Conservation (phyloP, 2,329 filamentous ascomycete species). For the Fusarium austroafricanum region DNA sequence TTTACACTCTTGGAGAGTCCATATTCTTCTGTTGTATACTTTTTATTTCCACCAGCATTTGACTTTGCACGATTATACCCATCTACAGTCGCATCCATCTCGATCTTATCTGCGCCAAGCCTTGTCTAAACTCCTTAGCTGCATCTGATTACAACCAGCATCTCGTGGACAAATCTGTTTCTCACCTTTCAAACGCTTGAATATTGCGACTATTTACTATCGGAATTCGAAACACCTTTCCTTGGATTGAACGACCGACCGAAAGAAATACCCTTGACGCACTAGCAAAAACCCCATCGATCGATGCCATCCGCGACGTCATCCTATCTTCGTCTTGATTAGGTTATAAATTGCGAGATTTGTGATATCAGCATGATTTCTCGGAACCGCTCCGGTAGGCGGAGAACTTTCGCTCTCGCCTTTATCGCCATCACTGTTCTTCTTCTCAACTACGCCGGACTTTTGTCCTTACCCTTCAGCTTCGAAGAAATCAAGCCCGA, state of each 20-base stretch:
- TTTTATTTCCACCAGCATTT: background rate
- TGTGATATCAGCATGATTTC: slow-evolving; percentile 25
- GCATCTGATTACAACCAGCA: slow-evolving; percentile 5
- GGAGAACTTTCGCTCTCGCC: slow-evolving; percentile 25
- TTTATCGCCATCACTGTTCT: slow-evolving; percentile 17
- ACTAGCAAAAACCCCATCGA: background rate
- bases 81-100: background rate
- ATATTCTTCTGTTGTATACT: slow-evolving; percentile 8
- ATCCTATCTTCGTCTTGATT: slow-evolving; percentile 5
- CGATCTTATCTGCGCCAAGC: slow-evolving; percentile 2
- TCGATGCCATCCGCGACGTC: slow-evolving; percentile 12
- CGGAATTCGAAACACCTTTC: background rate
- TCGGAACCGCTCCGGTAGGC: slow-evolving; percentile 33
- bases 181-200: background rate
- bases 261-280: background rate
- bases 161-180: background rate
- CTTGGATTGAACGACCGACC: background rate
- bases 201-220: background rate
- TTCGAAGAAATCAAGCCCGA: slow-evolving; percentile 35
- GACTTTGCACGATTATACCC: background rate
- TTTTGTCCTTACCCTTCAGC: slow-evolving; percentile 38
- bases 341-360: slow-evolving; percentile 1
- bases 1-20: slow-evolving; percentile 3
- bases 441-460: slow-evolving; percentile 22
- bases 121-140: slow-evolving; percentile 9